These are phyloP conservation scores for Torulaspora pretoriensis DNA, from an alignment of 1,139 yeast genomes.

Conservation along the genomic window DNA sequence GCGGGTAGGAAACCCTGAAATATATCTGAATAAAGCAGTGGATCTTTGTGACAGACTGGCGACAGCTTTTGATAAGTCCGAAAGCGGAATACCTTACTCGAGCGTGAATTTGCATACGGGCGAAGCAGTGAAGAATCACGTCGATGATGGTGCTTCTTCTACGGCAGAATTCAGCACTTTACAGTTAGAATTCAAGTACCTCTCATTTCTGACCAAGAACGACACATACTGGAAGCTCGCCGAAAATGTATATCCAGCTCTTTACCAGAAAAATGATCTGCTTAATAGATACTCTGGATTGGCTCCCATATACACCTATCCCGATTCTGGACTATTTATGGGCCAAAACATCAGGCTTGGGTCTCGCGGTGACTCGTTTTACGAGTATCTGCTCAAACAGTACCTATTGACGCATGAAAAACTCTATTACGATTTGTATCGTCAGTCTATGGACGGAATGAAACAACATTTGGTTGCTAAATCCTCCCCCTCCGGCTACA, in stretches of 20 bases:
- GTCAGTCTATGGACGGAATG: constrained; percentile 72
- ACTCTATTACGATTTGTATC: constrained; percentile 68
- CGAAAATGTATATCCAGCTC: constrained; percentile 64
- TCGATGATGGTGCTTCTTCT: constrained; percentile 67
- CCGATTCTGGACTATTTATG: constrained; percentile 67
- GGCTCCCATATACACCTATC: constrained; percentile 75
- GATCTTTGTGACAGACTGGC: constrained; percentile 59
- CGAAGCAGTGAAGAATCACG: constrained; percentile 57
- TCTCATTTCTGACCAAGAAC: constrained; percentile 78
- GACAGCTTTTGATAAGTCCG: constrained; percentile 58
- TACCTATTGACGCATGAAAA: constrained; percentile 68
- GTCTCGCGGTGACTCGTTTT: constrained; percentile 89
- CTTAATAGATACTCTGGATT: constrained; percentile 51
- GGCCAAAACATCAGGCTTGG: constrained; percentile 72
- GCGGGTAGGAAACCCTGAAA: constrained; percentile 37
- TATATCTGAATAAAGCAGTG: constrained; percentile 73
- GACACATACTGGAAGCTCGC: constrained; percentile 70
- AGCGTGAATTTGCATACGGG: constrained; percentile 70
- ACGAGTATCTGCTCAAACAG: constrained; percentile 84
- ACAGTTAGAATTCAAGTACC: constrained; percentile 83
- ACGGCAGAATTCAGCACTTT: constrained; percentile 90
- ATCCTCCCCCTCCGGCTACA: constrained; percentile 59
- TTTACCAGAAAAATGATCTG: constrained; percentile 43
- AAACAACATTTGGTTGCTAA: constrained; percentile 57
- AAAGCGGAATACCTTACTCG: constrained; percentile 70